These are phyloP conservation scores for Hypoxylon sp. DNA, from an alignment of 2,329 filamentous ascomycete genomes.

Conservation along the genomic window DNA sequence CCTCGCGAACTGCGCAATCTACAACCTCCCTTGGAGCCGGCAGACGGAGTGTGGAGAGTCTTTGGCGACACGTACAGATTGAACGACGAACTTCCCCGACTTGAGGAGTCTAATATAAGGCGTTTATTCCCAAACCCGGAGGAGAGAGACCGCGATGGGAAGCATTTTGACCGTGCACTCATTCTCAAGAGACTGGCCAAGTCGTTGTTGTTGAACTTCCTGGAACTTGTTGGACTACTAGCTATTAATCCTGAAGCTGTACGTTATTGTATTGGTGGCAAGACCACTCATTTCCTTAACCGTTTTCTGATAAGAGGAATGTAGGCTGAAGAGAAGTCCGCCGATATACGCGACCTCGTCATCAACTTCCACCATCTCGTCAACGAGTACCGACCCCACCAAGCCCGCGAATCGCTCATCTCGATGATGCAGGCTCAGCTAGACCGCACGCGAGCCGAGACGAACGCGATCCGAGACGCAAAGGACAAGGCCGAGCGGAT, in stretches of 20 bases:
- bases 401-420: constrained; percentile 82
- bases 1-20: constrained; percentile 82
- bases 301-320: constrained; percentile 31
- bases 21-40: constrained; percentile 84
- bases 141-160: constrained; percentile 64
- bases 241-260: constrained; percentile 74
- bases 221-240: constrained; percentile 84
- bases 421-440: constrained; percentile 72
- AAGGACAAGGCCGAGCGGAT: constrained; percentile 81
- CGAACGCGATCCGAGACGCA: constrained; percentile 80
- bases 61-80: constrained; percentile 47
- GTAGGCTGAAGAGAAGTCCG: constrained; percentile 78
- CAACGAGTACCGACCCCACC: constrained; percentile 82
- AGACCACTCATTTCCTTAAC: not conserved
- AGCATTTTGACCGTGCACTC: constrained; percentile 74
- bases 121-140: constrained; percentile 60
- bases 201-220: constrained; percentile 87
- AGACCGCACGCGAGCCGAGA: constrained; percentile 77
- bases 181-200: constrained; percentile 85
- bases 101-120: constrained; percentile 85
- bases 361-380: constrained; percentile 94
- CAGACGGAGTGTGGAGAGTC: constrained; percentile 70
- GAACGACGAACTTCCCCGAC: constrained; percentile 58
- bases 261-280: constrained; percentile 31
- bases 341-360: constrained; percentile 84